Evolutionary conservation across 352 stramenopile genomes (phyloP).

Genomic region (Aphanomyces astaci): DNA sequence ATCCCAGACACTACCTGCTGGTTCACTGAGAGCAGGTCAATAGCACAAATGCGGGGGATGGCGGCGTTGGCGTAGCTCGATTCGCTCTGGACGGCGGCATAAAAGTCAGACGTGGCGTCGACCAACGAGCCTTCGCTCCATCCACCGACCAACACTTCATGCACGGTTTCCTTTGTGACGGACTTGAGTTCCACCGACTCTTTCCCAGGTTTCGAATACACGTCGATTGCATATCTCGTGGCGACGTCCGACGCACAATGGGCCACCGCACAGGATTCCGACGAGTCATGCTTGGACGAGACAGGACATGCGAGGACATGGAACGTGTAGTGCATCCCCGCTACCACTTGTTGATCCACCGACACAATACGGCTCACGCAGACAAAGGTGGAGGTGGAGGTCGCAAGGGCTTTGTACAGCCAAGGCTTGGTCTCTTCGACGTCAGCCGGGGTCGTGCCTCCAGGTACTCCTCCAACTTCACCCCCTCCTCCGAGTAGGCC

Average conservation of each 20-base stretch:
- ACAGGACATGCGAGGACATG: slow-evolving; percentile 20
- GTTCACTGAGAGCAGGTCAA: slow-evolving; percentile 31
- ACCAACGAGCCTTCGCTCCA: slow-evolving; percentile 1
- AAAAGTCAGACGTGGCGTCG: slow-evolving; percentile 4
- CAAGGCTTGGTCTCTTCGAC: slow-evolving; percentile 7
- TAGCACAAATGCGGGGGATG: slow-evolving; percentile 23
- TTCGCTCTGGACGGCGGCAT: background rate
- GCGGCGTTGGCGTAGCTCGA: slow-evolving; percentile 11
- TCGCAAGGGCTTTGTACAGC: slow-evolving; percentile 13
- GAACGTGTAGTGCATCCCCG: slow-evolving; percentile 22
- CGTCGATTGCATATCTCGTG: slow-evolving; percentile 4
- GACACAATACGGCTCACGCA: slow-evolving; percentile 38
- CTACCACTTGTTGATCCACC: slow-evolving; percentile 32
- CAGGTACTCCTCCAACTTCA: background rate
- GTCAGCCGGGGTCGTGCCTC: background rate
- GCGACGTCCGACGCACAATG: slow-evolving; percentile 4
- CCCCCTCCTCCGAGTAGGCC: background rate
- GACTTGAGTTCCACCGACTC: slow-evolving; percentile 11
- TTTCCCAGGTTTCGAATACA: background rate
- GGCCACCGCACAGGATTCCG: background rate
- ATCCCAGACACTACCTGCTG: slow-evolving; percentile 64
- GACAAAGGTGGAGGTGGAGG: slow-evolving; percentile 21
- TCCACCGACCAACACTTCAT: slow-evolving; percentile 7
- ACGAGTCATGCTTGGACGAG: background rate
- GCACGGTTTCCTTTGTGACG: background rate